Percentiles rank a stretch among this genome's conserved stretches.
Conservation (phyloP, 352 stramenopile species). For the Aphanomyces cochlioides region DNA sequence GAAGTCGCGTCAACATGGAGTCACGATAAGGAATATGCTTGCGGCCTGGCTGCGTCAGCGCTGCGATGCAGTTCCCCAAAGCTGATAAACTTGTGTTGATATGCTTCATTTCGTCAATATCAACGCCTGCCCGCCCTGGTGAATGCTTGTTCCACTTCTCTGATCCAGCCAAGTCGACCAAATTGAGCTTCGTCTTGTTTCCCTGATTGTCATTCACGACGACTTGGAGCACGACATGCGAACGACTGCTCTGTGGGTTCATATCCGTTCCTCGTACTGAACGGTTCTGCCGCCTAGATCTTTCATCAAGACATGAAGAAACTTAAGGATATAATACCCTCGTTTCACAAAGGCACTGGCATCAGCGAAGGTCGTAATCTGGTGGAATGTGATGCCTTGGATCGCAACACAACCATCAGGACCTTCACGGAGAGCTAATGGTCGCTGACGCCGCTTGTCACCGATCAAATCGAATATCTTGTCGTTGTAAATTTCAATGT, state of each 20-base stretch:
- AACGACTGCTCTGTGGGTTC: conserved; percentile 76
- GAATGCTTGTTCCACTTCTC: conserved; percentile 78
- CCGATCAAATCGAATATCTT: conserved; percentile 87
- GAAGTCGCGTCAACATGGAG: conserved; percentile 80
- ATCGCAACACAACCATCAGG: conserved; percentile 75
- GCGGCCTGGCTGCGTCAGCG: conserved; percentile 61
- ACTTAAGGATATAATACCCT: conserved; percentile 31
- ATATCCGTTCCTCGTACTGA: conserved; percentile 63
- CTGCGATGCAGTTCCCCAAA: conserved; percentile 87
- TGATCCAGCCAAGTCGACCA: conserved; percentile 71
- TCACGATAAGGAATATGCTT: conserved; percentile 90
- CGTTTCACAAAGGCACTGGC: conserved; percentile 44
- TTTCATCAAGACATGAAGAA: conserved; percentile 34
- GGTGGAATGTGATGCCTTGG: conserved; percentile 55
- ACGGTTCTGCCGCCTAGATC: conserved; percentile 34
- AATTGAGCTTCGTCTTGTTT: conserved; percentile 35
- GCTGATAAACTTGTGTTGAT: conserved; percentile 90
- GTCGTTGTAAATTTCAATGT: conserved; percentile 94
- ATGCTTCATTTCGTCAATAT: conserved; percentile 60
- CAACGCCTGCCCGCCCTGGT: not conserved
- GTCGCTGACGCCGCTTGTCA: conserved; percentile 54
- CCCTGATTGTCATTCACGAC: conserved; percentile 77
- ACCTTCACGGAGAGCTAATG: conserved; percentile 56
- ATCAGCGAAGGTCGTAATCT: conserved; percentile 45
- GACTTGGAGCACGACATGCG: conserved; percentile 87